Conservation (phyloP, 768 basidiomycete genomes). For the Tricholoma flavovirens region DNA sequence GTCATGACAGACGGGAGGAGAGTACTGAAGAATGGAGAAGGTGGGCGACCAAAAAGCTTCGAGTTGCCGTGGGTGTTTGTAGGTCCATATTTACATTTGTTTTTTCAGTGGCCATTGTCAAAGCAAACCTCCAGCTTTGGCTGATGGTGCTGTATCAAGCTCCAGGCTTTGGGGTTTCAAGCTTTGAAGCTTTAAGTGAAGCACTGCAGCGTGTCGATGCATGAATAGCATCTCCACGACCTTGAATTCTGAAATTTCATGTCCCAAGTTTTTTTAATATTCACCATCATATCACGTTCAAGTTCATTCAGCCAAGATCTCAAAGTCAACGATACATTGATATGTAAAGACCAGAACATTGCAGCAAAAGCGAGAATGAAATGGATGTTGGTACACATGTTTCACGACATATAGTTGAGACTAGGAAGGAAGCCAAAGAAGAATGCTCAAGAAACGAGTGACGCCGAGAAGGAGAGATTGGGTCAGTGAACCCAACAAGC, state of each 20-base stretch:
- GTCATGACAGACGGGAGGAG: constrained; percentile 10
- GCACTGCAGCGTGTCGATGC: too few relatives aligned
- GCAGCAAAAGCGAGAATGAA: constrained; percentile 13
- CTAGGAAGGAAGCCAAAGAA: constrained; percentile 32
- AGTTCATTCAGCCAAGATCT: neutral
- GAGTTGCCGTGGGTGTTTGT: constrained; percentile 18
- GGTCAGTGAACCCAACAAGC: constrained; percentile 18
- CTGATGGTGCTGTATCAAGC: too few relatives aligned
- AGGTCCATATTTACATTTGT: constrained; percentile 26
- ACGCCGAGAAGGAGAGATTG: constrained; percentile 29
- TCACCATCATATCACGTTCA: too few relatives aligned
- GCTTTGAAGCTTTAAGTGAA: too few relatives aligned
- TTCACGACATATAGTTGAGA: constrained; percentile 33
- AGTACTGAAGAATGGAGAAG: neutral
- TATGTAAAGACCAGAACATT: neutral
- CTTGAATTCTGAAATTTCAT: too few relatives aligned
- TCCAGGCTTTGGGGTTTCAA: too few relatives aligned
- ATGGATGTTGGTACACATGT: constrained; percentile 41
- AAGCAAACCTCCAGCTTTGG: neutral
- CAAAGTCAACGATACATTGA: neutral
- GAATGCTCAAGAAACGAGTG: constrained; percentile 35
- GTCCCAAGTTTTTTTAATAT: too few relatives aligned
- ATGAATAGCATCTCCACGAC: too few relatives aligned
- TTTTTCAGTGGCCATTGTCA: constrained; percentile 10
- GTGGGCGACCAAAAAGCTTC: constrained; percentile 3